phyloP scores from a whole-genome alignment of 768 basidiomycete genomes.

The Russula dissimulans region DNA sequence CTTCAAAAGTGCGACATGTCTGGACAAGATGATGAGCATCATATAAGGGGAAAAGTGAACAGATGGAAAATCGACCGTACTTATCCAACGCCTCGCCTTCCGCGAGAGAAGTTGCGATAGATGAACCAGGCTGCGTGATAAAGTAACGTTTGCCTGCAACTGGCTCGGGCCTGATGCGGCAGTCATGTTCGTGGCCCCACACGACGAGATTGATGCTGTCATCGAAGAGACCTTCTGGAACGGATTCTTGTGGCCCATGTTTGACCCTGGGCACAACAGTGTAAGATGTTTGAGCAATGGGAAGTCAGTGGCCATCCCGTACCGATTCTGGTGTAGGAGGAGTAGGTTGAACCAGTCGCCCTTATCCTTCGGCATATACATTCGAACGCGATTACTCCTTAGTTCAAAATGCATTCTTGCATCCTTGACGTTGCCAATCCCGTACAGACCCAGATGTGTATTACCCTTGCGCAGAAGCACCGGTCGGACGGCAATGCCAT shows the following conservation, averaged over 20 bases:
- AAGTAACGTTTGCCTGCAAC: constrained; percentile 89
- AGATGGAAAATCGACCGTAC: constrained; percentile 32
- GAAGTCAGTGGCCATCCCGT: constrained; percentile 15
- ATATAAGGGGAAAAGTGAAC: not conserved
- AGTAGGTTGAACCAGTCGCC: constrained; percentile 93
- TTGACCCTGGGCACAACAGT: constrained; percentile 52
- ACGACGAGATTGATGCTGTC: constrained; percentile 88
- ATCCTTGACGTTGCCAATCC: constrained; percentile 95
- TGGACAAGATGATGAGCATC: constrained; percentile 1
- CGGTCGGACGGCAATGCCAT: constrained; percentile 80
- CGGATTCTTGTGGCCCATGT: constrained; percentile 89
- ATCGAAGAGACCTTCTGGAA: constrained; percentile 96
- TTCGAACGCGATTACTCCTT: constrained; percentile 83
- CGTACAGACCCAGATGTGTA: constrained; percentile 85
- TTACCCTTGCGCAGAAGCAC: constrained; percentile 85
- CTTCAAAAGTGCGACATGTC: constrained; percentile 84
- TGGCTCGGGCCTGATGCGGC: constrained; percentile 80
- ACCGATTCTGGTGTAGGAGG: constrained; percentile 95
- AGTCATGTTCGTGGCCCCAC: constrained; percentile 99
- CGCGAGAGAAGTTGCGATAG: constrained; percentile 87
- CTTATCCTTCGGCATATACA: constrained; percentile 92
- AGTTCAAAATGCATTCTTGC: constrained; percentile 95
- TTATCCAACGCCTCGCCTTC: constrained; percentile 91
- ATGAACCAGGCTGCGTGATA: constrained; percentile 92
- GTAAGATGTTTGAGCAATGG: not conserved